phyloP scores from a whole-genome alignment of 805 yeast genomes.

The Ogataea sp. region DNA sequence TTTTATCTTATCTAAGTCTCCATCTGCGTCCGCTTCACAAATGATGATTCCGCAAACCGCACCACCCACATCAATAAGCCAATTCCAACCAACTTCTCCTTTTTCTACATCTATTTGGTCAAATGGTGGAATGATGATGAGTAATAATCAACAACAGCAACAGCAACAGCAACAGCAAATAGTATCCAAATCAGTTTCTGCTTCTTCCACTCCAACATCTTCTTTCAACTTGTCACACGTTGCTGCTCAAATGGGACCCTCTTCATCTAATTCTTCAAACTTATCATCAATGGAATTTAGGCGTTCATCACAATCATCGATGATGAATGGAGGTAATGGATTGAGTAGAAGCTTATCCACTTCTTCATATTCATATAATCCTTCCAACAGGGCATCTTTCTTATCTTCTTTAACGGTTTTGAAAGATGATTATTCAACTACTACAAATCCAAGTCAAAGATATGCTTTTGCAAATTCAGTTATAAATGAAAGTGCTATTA shows the following conservation, averaged over 20 bases:
- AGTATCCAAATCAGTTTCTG: background rate
- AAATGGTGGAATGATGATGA: no score
- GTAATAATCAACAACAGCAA: background rate
- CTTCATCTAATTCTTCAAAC: no score
- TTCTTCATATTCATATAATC: background rate
- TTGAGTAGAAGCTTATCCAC: background rate
- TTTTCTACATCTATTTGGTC: no score
- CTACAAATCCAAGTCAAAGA: background rate
- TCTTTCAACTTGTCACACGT: no score
- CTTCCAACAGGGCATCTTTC: background rate
- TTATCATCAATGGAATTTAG: background rate
- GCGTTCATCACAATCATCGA: background rate
- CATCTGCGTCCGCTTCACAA: background rate
- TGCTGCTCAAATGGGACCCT: no score
- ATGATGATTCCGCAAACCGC: background rate
- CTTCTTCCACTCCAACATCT: slow-evolving; percentile 3
- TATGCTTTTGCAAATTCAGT: no score
- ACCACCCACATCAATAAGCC: background rate
- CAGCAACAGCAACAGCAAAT: background rate
- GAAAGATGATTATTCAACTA: background rate
- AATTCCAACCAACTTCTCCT: background rate
- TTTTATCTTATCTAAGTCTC: background rate
- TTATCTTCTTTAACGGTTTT: background rate
- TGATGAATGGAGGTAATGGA: background rate
- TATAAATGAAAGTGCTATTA: no score